These are phyloP conservation scores for Cladorrhinum samala DNA, from an alignment of 495 filamentous ascomycete genomes.

Conservation along the genomic window DNA sequence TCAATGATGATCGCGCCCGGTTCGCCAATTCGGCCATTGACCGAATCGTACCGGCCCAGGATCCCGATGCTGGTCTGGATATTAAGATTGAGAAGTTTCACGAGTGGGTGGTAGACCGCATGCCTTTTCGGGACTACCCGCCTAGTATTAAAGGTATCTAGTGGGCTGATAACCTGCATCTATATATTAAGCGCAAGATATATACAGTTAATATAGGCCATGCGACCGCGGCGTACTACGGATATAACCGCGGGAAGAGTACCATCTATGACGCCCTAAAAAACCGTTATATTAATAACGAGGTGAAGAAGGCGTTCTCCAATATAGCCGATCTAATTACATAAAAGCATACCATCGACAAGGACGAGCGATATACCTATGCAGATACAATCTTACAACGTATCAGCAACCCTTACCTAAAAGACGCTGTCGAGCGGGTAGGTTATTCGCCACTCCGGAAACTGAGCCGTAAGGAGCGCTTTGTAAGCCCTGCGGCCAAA, in stretches of 20 bases:
- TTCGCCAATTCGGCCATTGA: constrained; percentile 98
- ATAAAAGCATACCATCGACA: constrained; percentile 73
- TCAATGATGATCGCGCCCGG: constrained; percentile 59
- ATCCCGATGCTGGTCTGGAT: constrained; percentile 69
- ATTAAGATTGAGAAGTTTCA: constrained; percentile 97
- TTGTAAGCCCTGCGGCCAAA: constrained; percentile 84
- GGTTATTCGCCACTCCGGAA: constrained; percentile 92
- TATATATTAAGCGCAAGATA: constrained; percentile 98
- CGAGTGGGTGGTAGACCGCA: constrained; percentile 92
- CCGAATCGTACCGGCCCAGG: constrained; percentile 89
- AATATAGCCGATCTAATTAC: constrained; percentile 83
- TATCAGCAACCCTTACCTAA: constrained; percentile 87
- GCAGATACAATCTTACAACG: constrained; percentile 85
- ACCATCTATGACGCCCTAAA: constrained; percentile 80
- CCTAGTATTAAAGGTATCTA: constrained; percentile 81
- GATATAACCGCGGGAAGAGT: constrained; percentile 71
- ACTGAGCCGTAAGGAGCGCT: constrained; percentile 84
- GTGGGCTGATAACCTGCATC: constrained; percentile 83
- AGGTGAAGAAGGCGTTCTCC: constrained; percentile 66
- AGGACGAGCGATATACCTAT: constrained; percentile 76
- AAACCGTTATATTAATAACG: constrained; percentile 57
- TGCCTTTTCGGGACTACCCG: constrained; percentile 56
- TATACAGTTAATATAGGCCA: constrained; percentile 99
- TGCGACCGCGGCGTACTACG: constrained; percentile 95
- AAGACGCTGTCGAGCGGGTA: constrained; percentile 90